These are phyloP conservation scores for Nicotiana tomentosiformis DNA, from an alignment of 257 asterid species.

Conservation along the genomic window DNA sequence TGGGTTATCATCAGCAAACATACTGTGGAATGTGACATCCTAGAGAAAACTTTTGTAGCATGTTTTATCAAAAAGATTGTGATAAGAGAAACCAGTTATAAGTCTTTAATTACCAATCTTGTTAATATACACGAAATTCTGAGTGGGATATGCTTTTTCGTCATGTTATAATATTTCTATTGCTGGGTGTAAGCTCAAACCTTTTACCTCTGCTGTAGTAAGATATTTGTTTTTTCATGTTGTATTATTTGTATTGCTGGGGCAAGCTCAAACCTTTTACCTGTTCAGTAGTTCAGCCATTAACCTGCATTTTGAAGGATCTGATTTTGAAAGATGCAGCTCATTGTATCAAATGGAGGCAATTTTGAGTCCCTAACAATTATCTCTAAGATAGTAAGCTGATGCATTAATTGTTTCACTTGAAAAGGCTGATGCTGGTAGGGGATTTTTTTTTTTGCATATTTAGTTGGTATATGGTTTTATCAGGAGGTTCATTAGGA, in stretches of 20 bases:
- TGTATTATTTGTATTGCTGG: neutral
- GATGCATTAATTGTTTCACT: neutral
- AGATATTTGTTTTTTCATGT: neutral
- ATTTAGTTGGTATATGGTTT: slow-evolving; percentile 1
- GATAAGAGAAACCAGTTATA: neutral
- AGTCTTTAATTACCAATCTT: neutral
- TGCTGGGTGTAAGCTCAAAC: neutral
- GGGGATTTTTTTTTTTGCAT: neutral
- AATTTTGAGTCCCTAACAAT: neutral
- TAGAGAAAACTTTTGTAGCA: neutral
- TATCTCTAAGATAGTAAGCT: neutral
- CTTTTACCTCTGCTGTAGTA: neutral
- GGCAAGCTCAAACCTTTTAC: neutral
- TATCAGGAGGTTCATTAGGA: slow-evolving; percentile 6
- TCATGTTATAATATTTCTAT: neutral
- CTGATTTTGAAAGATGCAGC: neutral
- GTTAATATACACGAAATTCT: neutral
- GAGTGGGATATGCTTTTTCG: neutral
- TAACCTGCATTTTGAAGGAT: neutral
- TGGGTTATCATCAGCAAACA: neutral
- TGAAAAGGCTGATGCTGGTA: neutral
- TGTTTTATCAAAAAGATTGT: neutral
- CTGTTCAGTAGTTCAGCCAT: neutral
- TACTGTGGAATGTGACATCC: neutral
- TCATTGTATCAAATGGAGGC: neutral